Evolutionary conservation across 139 green algal genomes (phyloP), one percentile per base, ranked within the genome.

Genomic region (Tetradesmus obliquus): DNA sequence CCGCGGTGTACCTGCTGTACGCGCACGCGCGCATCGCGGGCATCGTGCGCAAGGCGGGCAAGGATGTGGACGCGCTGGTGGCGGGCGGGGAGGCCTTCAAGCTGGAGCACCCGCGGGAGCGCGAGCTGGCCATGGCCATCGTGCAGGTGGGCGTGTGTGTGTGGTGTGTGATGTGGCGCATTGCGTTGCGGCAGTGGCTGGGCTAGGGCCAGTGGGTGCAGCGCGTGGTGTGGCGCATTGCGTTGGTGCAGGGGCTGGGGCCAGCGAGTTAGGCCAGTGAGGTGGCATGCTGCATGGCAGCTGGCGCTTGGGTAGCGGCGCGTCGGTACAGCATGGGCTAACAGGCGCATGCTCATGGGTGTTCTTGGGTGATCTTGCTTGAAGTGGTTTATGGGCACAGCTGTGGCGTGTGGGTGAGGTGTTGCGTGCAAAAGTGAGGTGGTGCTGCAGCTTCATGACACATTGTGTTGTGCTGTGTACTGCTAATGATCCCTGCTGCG

Each of bases 1-100:
- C 98, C 2, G 98, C 98, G 0, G 98, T 99, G 54, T 99, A 99
- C 95, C 95, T 99, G 91, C 95, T 99, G 88, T 99, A 99, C 92
- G 97, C 98, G 10, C 98, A 99, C 92, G 98, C 98, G 1, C 97
- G 98, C 90, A 98, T 99, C 79, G 94, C 95, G 1, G 94, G 93
- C 89, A 98, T 98, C 81, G 90, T 97, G 57, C 95, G 96, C 92
- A 98, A 99, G 94, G 85, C 91, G 15, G 96, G 88, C 15, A 94
- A 93, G 32, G 94, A 98, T 92, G 83, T 97, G 20, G 90, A 79
- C 2, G 94, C 91, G 60, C 91, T 98, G 72, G 93, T 94, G 1
- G 84, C 86, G 8, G 93, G 62, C 69, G 83, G 82, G 15, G 88
- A 89, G 9, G 13, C 66, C 4, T 88, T 98, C 1, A 32, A 84